A percentile compares a stretch with the other conserved stretches of the same genome.
phyloP scores from a whole-genome alignment of 306 rosid genomes.

The Cucumis hystrix region DNA sequence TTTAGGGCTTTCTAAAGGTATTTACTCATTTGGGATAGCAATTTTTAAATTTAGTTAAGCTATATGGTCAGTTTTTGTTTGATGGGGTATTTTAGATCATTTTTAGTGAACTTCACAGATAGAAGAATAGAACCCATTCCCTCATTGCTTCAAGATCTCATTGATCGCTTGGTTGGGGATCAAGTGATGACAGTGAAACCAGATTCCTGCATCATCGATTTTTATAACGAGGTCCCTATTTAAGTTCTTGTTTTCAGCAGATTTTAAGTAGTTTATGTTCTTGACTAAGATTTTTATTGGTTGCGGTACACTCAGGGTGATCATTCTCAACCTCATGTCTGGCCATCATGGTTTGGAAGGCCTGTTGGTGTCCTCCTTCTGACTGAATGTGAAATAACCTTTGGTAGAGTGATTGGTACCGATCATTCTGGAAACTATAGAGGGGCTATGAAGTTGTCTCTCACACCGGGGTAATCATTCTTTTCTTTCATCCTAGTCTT shows the following conservation, averaged over 20 bases:
- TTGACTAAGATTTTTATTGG: conserved; percentile 9
- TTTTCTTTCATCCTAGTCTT: background rate
- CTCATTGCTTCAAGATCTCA: conserved; percentile 56
- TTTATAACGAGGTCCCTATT: conserved; percentile 64
- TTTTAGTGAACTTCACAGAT: conserved; percentile 43
- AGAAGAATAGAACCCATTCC: conserved; percentile 68
- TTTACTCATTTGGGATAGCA: conserved; percentile 3
- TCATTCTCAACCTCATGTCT: conserved; percentile 70
- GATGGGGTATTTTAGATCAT: background rate
- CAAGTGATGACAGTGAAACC: conserved; percentile 69
- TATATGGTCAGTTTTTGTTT: background rate
- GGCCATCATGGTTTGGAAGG: conserved; percentile 80
- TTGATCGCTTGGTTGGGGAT: conserved; percentile 42
- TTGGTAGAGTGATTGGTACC: conserved; percentile 47
- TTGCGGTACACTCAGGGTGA: conserved; percentile 57
- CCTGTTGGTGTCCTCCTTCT: conserved; percentile 58
- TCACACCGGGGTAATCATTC: conserved; percentile 61
- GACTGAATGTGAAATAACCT: conserved; percentile 83
- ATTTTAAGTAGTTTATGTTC: background rate
- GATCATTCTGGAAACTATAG: conserved; percentile 78
- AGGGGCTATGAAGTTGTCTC: conserved; percentile 60
- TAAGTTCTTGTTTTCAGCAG: background rate
- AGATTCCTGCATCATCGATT: conserved; percentile 79
- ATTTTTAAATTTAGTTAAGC: background rate
- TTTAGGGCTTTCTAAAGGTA: conserved; percentile 53